Conservation (phyloP, 495 filamentous ascomycete species). For the Tetracladium setigerum region DNA sequence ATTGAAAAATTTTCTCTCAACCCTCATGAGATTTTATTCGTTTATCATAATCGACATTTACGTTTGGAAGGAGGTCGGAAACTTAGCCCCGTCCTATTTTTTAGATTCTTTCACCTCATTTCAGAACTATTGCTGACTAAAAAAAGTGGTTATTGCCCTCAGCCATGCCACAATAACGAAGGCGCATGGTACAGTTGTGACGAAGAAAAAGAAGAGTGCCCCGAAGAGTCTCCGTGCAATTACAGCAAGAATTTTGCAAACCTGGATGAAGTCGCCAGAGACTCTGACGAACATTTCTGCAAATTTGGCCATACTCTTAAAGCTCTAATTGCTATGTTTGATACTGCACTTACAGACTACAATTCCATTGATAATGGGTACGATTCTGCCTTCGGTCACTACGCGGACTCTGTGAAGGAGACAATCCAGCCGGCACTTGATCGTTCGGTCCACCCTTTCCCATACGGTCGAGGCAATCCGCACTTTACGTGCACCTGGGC, state of each 20-base stretch:
- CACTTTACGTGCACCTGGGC: conserved; percentile 3
- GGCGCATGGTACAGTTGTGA: too few relatives aligned
- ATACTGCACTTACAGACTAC: conserved; percentile 6
- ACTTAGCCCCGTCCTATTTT: too few relatives aligned
- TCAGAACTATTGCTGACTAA: too few relatives aligned
- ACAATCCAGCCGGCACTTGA: conserved; percentile 9
- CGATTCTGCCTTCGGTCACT: conserved; percentile 11
- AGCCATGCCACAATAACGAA: too few relatives aligned
- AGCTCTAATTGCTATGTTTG: conserved; percentile 1
- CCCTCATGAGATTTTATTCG: too few relatives aligned
- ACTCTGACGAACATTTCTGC: not conserved
- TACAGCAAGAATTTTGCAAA: not conserved
- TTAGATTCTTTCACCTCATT: too few relatives aligned
- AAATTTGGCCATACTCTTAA: conserved; percentile 1
- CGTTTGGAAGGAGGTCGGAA: too few relatives aligned
- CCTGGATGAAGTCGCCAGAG: not conserved
- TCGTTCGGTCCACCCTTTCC: not conserved
- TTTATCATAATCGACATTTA: too few relatives aligned
- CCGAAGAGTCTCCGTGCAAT: not conserved
- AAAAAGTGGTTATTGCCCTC: too few relatives aligned
- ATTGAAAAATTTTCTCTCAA: too few relatives aligned
- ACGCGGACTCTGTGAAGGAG: conserved; percentile 10
- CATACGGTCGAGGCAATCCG: not conserved
- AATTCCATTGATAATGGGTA: conserved; percentile 9
- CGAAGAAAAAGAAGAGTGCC: too few relatives aligned